Evolutionary conservation across 768 basidiomycete genomes (phyloP), one percentile per base, ranked within the genome.

Genomic region (Ramaria rubella): DNA sequence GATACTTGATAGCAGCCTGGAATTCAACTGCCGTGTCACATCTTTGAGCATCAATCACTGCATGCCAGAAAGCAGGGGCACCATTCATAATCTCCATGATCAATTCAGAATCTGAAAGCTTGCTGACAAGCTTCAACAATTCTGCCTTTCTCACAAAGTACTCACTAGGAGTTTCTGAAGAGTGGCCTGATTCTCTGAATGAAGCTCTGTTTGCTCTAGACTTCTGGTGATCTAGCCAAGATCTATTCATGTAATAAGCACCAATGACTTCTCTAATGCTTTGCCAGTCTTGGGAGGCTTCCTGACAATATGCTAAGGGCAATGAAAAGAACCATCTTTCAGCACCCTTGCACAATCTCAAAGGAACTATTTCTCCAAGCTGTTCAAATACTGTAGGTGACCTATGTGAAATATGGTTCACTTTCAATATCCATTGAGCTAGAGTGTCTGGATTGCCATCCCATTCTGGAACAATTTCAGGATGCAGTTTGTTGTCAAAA

Each of bases 41-140:
- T 0, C 43, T 1, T 0, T 58, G 52, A 49, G 58, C 42, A 30
- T 60, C 59, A 23, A 60, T 59, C n/a, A 61, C 58, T 2, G 64
- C 64, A 7, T 55, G 62, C 72, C 71, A 73, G 7, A 48, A 49
- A 0, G 63, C 15, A 0, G 72, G 72, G 23, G 67, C 70, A 5
- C 67, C 68, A 9, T 64, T 63, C 71, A 73, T 71, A n/a, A 73
- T 63, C 48, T 72, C 68, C 14, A 62, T 58, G 12, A 73, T 73
- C 2, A 70, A 19, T 46, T 73, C 70, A 1, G 64, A 59, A 40
- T 73, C 69, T 3, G 57, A 50, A 31, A 58, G 42, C 3, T 58
- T 44, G 30, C 58, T 54, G 14, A 60, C 59, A 4, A 61, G 45
- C 2, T 43, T 50, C 23, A 67, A 49, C 4, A 71, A 56, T 21